Base-by-base conservation (phyloP, 2,329 filamentous ascomycete species). In the Xenoacremonium recifei region DNA sequence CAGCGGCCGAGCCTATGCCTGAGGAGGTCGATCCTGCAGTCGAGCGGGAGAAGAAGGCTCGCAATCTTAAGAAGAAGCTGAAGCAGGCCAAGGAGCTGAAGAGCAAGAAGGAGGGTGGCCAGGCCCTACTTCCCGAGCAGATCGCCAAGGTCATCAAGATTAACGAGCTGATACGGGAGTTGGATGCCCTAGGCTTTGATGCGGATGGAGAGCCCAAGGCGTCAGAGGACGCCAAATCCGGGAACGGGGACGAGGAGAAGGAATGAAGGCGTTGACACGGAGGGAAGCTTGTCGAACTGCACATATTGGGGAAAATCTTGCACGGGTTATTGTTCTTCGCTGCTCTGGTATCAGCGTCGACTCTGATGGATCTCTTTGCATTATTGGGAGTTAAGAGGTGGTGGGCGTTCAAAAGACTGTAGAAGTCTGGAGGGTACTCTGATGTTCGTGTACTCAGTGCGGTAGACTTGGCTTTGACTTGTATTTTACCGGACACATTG, bases 111-210 rank as follows among this genome's bases (percentile, higher is more conserved):
- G 88, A 95, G 18, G 84, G 82, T 42, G 93, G 93, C 16, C 86
- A 89, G 61, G 76, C 80, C 4, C 69, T 99, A 47, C 74, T 97
- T 19, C 92, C 91, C 0, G 93, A 99, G 70, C 93, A 99, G 70
- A 85, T 97, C 50, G 90, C 92, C 55, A 99, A 99, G 71, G 89
- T 99, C 41, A 95, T 96, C 64, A 95, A 93, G 68, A 96, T 99
- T 63, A 89, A 89, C 49, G 93, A 99, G 70, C 77, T 99, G 37
- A 84, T 96, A 44, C 80, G 90, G 11, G 91, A 97, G 63, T 70
- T 99, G 42, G 88, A 95, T 57, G 77, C 80, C 3, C 73, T 99
- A 20, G 92, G 92, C 0, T 89, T 97, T 49, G 86, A 95, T 63
- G 69, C 79, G 1, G 86, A 95, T 9, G 89, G 85, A 3, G 86